These are phyloP conservation scores for Cerioporus squamosus DNA, from an alignment of 1,284 basidiomycete genomes.

Conservation along the genomic window DNA sequence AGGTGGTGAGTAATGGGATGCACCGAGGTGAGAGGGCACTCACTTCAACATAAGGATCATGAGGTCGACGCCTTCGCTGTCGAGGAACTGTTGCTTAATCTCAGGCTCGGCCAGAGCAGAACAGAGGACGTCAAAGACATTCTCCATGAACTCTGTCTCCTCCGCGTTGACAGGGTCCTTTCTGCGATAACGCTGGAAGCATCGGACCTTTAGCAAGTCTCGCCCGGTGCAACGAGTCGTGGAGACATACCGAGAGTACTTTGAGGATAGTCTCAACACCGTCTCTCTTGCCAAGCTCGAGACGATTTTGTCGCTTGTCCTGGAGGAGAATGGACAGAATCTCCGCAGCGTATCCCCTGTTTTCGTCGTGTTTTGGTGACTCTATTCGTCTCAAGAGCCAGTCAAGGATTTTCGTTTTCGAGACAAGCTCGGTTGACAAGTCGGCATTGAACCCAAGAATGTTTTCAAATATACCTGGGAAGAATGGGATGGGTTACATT, in stretches of 20 bases:
- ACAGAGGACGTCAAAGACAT: constrained; percentile 90
- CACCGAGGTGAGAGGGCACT: constrained; percentile 30
- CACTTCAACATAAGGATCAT: constrained; percentile 98
- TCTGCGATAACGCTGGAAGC: constrained; percentile 80
- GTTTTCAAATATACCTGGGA: constrained; percentile 89
- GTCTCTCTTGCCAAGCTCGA: constrained; percentile 67
- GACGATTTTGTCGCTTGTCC: constrained; percentile 65
- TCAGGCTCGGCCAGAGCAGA: constrained; percentile 77
- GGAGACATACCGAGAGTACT: constrained; percentile 74
- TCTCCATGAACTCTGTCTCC: constrained; percentile 97
- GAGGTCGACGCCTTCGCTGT: constrained; percentile 94
- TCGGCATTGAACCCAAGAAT: constrained; percentile 84
- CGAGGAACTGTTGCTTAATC: constrained; percentile 82
- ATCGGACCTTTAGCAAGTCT: not conserved
- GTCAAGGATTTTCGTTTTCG: constrained; percentile 73
- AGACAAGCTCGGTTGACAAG: constrained; percentile 70
- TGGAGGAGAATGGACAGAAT: constrained; percentile 90
- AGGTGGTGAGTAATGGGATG: not conserved
- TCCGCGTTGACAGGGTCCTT: constrained; percentile 85
- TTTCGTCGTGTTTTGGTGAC: constrained; percentile 78
- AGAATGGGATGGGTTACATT: constrained; percentile 1
- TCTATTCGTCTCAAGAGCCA: constrained; percentile 87
- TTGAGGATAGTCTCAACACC: constrained; percentile 84
- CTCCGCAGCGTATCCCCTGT: constrained; percentile 87
- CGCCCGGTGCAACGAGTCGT: not conserved